These are phyloP conservation scores for Suhomyces choctaworum DNA, from an alignment of 1,139 yeast genomes.

Conservation along the genomic window DNA sequence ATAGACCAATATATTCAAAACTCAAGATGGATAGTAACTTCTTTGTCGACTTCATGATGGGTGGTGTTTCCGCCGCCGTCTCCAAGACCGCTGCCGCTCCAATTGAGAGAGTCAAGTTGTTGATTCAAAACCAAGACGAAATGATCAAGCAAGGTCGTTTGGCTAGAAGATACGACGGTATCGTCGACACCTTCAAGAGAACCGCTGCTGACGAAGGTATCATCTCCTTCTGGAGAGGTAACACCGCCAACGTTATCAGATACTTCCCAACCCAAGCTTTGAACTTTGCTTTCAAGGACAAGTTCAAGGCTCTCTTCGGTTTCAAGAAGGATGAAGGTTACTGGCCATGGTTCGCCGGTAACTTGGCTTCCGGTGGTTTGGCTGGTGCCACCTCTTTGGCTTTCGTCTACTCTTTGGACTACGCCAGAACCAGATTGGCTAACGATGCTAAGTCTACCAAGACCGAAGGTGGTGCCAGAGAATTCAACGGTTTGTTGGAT, in stretches of 20 bases:
- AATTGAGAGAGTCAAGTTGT: slow-evolving; percentile 55
- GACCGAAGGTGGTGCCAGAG: slow-evolving; percentile 50
- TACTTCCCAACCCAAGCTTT: slow-evolving; percentile 59
- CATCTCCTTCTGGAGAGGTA: slow-evolving; percentile 56
- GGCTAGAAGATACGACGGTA: slow-evolving; percentile 51
- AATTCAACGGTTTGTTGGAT: slow-evolving; percentile 56
- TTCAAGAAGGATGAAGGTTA: slow-evolving; percentile 52
- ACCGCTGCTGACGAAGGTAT: slow-evolving; percentile 56
- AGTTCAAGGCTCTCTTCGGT: slow-evolving; percentile 53
- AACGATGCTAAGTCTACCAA: slow-evolving; percentile 54
- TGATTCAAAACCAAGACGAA: slow-evolving; percentile 56
- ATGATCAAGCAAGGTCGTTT: slow-evolving; percentile 58
- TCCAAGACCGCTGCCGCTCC: slow-evolving; percentile 58
- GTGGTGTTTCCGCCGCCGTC: slow-evolving; percentile 61
- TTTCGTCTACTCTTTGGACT: slow-evolving; percentile 56
- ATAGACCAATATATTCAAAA: slow-evolving; percentile 17
- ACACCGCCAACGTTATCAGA: slow-evolving; percentile 57
- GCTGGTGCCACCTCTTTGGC: slow-evolving; percentile 59
- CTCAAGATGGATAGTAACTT: slow-evolving; percentile 20
- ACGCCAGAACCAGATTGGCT: slow-evolving; percentile 58
- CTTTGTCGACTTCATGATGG: slow-evolving; percentile 47
- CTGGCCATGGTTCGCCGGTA: slow-evolving; percentile 56
- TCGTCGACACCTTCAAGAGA: slow-evolving; percentile 52
- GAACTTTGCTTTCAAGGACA: slow-evolving; percentile 56
- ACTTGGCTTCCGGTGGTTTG: slow-evolving; percentile 58